These are phyloP conservation scores for Colletotrichum agaves DNA, from an alignment of 2,329 filamentous ascomycete species.

Conservation along the genomic window DNA sequence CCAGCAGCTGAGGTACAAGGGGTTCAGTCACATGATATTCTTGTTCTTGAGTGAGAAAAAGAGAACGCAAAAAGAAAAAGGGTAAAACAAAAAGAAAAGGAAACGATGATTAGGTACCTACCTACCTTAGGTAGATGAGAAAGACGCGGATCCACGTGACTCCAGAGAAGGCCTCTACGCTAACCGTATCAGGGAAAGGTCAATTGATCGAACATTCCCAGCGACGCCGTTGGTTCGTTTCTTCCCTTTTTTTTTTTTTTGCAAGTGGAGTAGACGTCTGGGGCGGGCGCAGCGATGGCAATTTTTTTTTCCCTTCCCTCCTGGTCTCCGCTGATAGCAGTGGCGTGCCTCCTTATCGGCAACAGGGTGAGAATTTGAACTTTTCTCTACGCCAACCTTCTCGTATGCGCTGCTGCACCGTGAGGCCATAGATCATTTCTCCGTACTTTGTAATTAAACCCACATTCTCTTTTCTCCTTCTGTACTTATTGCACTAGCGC, in stretches of 20 bases:
- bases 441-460: slow-evolving; percentile 34
- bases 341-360: too few species aligned
- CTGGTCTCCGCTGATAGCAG: neutral
- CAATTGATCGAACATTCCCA: slow-evolving; percentile 16
- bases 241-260: too few species aligned
- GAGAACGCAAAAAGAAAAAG: too few species aligned
- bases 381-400: neutral
- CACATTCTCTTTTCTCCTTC: slow-evolving; percentile 14
- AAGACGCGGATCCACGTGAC: neutral
- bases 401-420: slow-evolving; percentile 6
- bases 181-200: neutral
- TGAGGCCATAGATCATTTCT: slow-evolving; percentile 15
- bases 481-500: slow-evolving; percentile 29
- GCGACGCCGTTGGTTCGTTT: slow-evolving; percentile 16
- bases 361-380: neutral
- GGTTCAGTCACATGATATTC: too few species aligned
- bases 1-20: too few species aligned
- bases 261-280: neutral
- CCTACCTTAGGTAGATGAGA: too few species aligned
- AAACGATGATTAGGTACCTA: too few species aligned
- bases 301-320: slow-evolving; percentile 9
- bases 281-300: slow-evolving; percentile 5
- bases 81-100: too few species aligned
- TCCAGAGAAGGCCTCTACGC: neutral
- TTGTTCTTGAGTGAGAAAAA: too few species aligned